phyloP scores from a whole-genome alignment of 2,329 filamentous ascomycete species.

The Ceratocystis colombiana region DNA sequence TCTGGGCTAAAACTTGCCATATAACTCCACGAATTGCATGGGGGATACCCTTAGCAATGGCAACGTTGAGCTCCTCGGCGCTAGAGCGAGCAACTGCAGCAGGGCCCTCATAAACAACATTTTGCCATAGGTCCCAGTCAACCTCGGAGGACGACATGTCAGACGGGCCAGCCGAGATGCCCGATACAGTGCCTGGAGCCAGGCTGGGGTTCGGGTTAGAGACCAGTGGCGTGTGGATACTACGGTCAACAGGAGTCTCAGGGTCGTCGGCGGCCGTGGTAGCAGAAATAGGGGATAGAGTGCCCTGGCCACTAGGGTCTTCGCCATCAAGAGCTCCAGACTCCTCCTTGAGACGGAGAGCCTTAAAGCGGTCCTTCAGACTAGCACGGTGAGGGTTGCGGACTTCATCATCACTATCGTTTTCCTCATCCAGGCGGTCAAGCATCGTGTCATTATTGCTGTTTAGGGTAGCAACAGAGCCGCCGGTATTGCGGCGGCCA shows the following conservation, averaged over 20 bases:
- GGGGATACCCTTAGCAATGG: conserved; percentile 88
- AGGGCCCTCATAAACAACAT: conserved; percentile 87
- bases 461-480: conserved; percentile 65
- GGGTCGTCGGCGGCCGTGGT: conserved; percentile 26
- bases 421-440: conserved; percentile 64
- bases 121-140: conserved; percentile 98
- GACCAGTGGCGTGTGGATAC: conserved; percentile 41
- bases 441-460: conserved; percentile 76
- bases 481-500: conserved; percentile 60
- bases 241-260: conserved; percentile 27
- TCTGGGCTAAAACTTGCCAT: conserved; percentile 94
- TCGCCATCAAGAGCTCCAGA: conserved; percentile 44
- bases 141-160: conserved; percentile 63
- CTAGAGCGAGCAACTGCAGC: conserved; percentile 79
- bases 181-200: conserved; percentile 75
- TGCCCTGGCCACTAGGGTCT: conserved; percentile 45
- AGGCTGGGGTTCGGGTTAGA: conserved; percentile 58
- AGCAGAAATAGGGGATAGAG: conserved; percentile 25
- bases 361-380: conserved; percentile 68
- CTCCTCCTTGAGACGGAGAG: conserved; percentile 65
- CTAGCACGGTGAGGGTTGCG: conserved; percentile 44
- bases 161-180: conserved; percentile 65
- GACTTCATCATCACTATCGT: conserved; percentile 34
- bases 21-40: conserved; percentile 95
- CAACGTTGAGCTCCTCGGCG: conserved; percentile 76